Evolutionary conservation across 2,329 filamentous ascomycete species (phyloP).

Genomic region (Tricladium varicosporioides): DNA sequence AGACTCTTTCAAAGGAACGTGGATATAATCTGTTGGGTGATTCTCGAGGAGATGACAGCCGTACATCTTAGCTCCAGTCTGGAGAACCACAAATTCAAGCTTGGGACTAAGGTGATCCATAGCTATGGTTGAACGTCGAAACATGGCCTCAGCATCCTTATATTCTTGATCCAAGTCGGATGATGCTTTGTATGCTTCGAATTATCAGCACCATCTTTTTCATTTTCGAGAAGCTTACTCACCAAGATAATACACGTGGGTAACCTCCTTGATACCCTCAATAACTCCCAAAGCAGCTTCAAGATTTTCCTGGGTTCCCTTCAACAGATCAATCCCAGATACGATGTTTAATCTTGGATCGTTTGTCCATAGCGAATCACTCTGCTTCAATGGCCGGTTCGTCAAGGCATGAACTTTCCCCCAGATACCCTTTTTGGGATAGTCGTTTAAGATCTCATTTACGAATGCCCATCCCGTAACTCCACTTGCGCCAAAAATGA

Average conservation of each 20-base stretch:
- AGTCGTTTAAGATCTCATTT: constrained; percentile 45
- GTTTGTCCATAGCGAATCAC: constrained; percentile 38
- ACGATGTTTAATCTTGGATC: constrained; percentile 41
- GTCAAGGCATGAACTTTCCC: constrained; percentile 46
- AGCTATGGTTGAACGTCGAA: constrained; percentile 38
- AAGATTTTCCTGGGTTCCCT: constrained; percentile 39
- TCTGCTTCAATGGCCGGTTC: constrained; percentile 40
- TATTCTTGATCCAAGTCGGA: constrained; percentile 39
- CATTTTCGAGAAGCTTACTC: constrained; percentile 3
- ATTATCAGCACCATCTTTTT: background rate
- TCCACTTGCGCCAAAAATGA: constrained; percentile 43
- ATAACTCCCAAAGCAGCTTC: constrained; percentile 36
- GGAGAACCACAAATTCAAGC: constrained; percentile 39
- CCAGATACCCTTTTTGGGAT: constrained; percentile 44
- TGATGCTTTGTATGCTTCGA: constrained; percentile 40
- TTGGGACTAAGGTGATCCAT: constrained; percentile 34
- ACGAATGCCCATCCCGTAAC: constrained; percentile 49
- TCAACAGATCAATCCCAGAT: constrained; percentile 42
- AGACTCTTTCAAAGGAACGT: constrained; percentile 34
- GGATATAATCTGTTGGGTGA: constrained; percentile 37
- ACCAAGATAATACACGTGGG: constrained; percentile 44
- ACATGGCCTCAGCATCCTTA: constrained; percentile 41
- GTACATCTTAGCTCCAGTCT: constrained; percentile 39
- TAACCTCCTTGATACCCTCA: constrained; percentile 37
- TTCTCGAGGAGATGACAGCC: constrained; percentile 42